Conservation (phyloP, 306 rosid genomes). For the Astragalus glycyphyllos region DNA sequence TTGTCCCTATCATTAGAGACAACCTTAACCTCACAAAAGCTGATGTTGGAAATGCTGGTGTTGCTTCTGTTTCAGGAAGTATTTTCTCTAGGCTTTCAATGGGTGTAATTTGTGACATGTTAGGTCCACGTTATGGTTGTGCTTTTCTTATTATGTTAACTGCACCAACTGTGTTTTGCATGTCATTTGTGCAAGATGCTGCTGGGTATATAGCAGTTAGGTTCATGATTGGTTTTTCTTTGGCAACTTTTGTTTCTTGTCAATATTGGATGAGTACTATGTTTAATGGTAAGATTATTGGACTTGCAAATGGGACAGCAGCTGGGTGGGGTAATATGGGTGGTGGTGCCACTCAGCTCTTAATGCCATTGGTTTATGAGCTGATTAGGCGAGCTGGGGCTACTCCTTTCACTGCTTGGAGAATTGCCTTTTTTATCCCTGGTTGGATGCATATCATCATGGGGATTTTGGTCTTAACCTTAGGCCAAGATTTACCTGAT, state of each 20-base stretch:
- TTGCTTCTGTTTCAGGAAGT: constrained; percentile 84
- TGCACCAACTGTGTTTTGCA: constrained; percentile 79
- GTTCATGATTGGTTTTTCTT: constrained; percentile 86
- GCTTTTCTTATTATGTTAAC: constrained; percentile 73
- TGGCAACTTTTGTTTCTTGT: constrained; percentile 90
- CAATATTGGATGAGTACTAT: constrained; percentile 98
- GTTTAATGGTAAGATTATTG: constrained; percentile 83
- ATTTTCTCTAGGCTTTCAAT: constrained; percentile 81
- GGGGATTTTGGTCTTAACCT: constrained; percentile 75
- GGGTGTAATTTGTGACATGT: constrained; percentile 83
- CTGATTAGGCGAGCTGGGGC: constrained; percentile 58
- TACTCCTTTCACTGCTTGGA: constrained; percentile 81
- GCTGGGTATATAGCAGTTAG: constrained; percentile 69
- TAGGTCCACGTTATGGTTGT: constrained; percentile 86
- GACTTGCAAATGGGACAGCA: constrained; percentile 83
- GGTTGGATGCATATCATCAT: constrained; percentile 68
- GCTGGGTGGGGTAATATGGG: constrained; percentile 99
- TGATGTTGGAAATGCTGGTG: constrained; percentile 91
- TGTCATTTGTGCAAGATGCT: constrained; percentile 73
- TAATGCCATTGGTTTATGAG: constrained; percentile 82
- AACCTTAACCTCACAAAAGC: constrained; percentile 77
- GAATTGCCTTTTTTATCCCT: constrained; percentile 86
- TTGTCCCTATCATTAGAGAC: constrained; percentile 78
- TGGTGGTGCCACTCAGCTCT: constrained; percentile 89
- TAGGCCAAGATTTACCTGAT: constrained; percentile 90